Conservation (phyloP, 225 moss, liverwort and hornwort genomes). For the Bryoerythrophyllum caledonicum region DNA sequence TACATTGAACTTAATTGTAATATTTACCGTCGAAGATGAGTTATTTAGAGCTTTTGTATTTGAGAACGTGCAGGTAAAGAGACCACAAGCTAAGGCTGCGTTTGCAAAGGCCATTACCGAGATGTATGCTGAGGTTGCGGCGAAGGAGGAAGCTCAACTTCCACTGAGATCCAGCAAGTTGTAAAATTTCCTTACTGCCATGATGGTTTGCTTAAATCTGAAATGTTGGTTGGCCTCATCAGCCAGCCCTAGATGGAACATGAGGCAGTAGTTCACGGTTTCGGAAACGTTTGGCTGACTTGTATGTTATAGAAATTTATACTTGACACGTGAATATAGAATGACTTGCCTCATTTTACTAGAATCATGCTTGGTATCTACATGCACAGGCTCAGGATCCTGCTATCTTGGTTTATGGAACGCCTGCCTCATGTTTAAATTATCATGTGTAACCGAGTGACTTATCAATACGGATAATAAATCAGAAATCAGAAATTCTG, state of each 20-base stretch:
- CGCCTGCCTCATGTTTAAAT: too few species aligned
- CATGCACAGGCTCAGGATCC: too few species aligned
- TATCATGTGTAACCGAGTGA: too few species aligned
- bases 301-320: slow-evolving; percentile 14
- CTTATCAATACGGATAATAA: too few species aligned
- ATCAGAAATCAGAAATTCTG: too few species aligned
- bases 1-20: not conserved
- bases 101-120: slow-evolving; percentile 69
- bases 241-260: not conserved
- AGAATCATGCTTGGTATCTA: too few species aligned
- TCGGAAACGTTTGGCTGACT: slow-evolving; percentile 15
- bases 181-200: slow-evolving; percentile 22
- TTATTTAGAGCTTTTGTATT: not conserved
- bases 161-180: slow-evolving; percentile 43
- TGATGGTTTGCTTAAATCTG: not conserved
- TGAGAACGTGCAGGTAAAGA: slow-evolving; percentile 61
- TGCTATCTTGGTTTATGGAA: too few species aligned
- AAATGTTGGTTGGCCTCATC: slow-evolving; percentile 16
- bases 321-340: slow-evolving; percentile 3
- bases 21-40: not conserved
- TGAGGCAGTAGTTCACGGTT: slow-evolving; percentile 2
- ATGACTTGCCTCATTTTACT: not conserved
- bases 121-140: slow-evolving; percentile 73
- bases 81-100: slow-evolving; percentile 71
- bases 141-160: slow-evolving; percentile 34